These are phyloP conservation scores for Populus trichocarpa DNA, from an alignment of 441 rosid genomes.

Conservation along the genomic window DNA sequence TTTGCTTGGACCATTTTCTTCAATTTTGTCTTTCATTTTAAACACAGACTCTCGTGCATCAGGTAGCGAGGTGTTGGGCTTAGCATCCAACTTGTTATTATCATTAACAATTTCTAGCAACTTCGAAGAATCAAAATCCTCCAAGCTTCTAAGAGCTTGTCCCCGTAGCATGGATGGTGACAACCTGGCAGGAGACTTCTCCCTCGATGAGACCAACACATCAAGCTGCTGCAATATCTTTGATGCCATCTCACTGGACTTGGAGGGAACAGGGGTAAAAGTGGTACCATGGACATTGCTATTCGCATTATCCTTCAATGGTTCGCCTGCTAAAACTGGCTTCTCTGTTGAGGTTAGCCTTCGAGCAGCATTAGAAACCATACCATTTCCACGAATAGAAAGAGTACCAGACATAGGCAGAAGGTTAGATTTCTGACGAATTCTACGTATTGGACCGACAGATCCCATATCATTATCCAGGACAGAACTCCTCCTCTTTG, in stretches of 20 bases:
- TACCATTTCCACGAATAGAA: conserved; percentile 24
- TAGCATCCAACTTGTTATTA: conserved; percentile 27
- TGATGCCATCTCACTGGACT: conserved; percentile 78
- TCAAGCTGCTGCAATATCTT: conserved; percentile 77
- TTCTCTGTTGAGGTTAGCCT: conserved; percentile 31
- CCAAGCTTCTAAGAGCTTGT: conserved; percentile 76
- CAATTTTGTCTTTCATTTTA: conserved; percentile 40
- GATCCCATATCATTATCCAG: conserved; percentile 81
- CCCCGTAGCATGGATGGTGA: conserved; percentile 78
- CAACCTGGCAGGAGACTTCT: conserved; percentile 69
- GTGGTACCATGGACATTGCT: conserved; percentile 37
- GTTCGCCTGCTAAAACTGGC: conserved; percentile 21
- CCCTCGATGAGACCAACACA: conserved; percentile 57
- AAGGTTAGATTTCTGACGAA: conserved; percentile 80
- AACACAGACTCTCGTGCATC: conserved; percentile 26
- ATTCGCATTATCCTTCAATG: conserved; percentile 36
- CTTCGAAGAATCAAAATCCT: conserved; percentile 58
- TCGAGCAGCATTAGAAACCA: conserved; percentile 26
- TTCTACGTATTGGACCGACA: conserved; percentile 82
- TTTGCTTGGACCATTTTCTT: conserved; percentile 41
- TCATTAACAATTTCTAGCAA: conserved; percentile 44
- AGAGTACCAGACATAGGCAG: conserved; percentile 38
- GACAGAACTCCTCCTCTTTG: conserved; percentile 73
- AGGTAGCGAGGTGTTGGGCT: conserved; percentile 13
- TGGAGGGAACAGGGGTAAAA: conserved; percentile 55